phyloP scores from a whole-genome alignment of 2,329 filamentous ascomycete genomes.

The Fusarium duplospermum region DNA sequence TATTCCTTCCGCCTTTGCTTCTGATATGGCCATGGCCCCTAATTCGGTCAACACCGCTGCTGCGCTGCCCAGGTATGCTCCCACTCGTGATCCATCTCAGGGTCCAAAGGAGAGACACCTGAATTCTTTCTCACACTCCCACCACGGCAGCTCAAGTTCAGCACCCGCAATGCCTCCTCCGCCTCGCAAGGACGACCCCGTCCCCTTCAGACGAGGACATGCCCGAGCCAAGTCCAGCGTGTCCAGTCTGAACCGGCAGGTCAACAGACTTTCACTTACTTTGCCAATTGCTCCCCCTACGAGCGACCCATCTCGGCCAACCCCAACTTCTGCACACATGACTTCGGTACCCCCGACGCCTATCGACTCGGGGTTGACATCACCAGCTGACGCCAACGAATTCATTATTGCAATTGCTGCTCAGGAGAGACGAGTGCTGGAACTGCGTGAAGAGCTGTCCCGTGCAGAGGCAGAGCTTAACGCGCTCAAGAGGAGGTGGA shows the following conservation, averaged over 20 bases:
- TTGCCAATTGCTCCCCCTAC: slow-evolving; percentile 69
- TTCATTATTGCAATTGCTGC: slow-evolving; percentile 92
- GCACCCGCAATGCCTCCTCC: slow-evolving; percentile 50
- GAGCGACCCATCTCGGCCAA: slow-evolving; percentile 63
- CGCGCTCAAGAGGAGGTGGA: slow-evolving; percentile 86
- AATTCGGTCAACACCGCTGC: slow-evolving; percentile 13
- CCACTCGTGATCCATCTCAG: slow-evolving; percentile 22
- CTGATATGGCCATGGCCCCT: slow-evolving; percentile 28
- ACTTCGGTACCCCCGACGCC: slow-evolving; percentile 64
- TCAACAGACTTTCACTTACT: slow-evolving; percentile 70
- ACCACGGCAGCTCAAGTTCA: slow-evolving; percentile 32
- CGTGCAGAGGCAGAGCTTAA: slow-evolving; percentile 83
- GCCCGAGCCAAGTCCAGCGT: slow-evolving; percentile 65
- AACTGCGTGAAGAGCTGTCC: slow-evolving; percentile 88
- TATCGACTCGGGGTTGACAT: slow-evolving; percentile 55
- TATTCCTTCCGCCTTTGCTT: slow-evolving; percentile 37
- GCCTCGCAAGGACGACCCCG: slow-evolving; percentile 53
- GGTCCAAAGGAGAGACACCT: slow-evolving; percentile 21
- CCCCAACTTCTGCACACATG: slow-evolving; percentile 55
- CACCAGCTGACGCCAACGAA: slow-evolving; percentile 68
- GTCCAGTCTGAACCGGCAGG: slow-evolving; percentile 57
- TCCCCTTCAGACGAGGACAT: slow-evolving; percentile 55
- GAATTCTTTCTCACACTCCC: slow-evolving; percentile 28
- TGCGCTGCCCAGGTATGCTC: slow-evolving; percentile 22
- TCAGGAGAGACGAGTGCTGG: slow-evolving; percentile 90